Conservation (phyloP, 345 rosid genomes). For the Geranium brycei region DNA sequence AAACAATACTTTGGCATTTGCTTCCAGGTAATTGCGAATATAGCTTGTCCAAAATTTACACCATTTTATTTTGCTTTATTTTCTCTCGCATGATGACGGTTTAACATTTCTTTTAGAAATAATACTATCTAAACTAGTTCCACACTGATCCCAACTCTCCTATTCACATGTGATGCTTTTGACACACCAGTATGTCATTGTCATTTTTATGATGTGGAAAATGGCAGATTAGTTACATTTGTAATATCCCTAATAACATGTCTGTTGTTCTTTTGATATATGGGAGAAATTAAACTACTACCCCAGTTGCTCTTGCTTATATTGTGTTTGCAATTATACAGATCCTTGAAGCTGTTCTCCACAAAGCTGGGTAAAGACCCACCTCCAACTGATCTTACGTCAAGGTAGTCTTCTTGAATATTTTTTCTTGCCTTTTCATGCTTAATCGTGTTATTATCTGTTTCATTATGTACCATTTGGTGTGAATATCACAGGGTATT, state of each 20-base stretch:
- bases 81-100: too few species aligned
- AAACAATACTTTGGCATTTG: slow-evolving; percentile 15
- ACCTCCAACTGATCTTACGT: slow-evolving; percentile 10
- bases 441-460: neutral
- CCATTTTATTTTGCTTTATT: too few species aligned
- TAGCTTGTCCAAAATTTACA: slow-evolving; percentile 4
- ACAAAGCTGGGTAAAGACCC: slow-evolving; percentile 12
- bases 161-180: neutral
- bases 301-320: slow-evolving; percentile 6
- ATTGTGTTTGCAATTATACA: slow-evolving; percentile 8
- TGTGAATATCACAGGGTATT: slow-evolving; percentile 23
- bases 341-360: slow-evolving; percentile 28
- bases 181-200: neutral
- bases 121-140: too few species aligned
- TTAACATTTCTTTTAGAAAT: too few species aligned
- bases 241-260: too few species aligned
- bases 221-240: neutral
- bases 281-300: too few species aligned
- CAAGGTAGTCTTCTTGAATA: slow-evolving; percentile 19
- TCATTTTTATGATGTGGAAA: neutral
- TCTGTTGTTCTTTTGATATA: too few species aligned
- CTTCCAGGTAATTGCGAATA: slow-evolving; percentile 25
- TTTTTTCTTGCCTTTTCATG: slow-evolving; percentile 2
- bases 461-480: slow-evolving; percentile 4
- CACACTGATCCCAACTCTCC: neutral